Percentiles rank a stretch among this genome's conserved stretches.
phyloP scores from a whole-genome alignment of 805 yeast species.

The Saccharomycopsis fermentans region DNA sequence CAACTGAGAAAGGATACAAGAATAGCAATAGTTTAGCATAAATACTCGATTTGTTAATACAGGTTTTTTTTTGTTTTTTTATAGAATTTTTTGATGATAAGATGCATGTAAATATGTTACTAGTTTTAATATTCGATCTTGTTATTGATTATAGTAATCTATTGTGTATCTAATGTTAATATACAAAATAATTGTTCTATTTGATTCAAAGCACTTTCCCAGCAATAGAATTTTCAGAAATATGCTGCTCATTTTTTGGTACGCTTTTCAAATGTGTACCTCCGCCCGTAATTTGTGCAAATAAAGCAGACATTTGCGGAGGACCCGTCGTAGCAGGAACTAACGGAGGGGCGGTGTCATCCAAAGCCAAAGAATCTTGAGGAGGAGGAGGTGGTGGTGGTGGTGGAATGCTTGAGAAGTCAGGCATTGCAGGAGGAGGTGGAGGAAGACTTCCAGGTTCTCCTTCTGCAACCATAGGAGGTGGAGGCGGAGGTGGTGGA shows the following conservation, averaged over 20 bases:
- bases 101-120: no score
- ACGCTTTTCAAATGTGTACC: slow-evolving; percentile 46
- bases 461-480: slow-evolving; percentile 4
- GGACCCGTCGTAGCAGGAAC: slow-evolving; percentile 26
- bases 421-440: slow-evolving; percentile 2
- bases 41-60: no score
- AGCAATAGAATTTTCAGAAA: slow-evolving; percentile 36
- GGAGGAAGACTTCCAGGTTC: slow-evolving; percentile 7
- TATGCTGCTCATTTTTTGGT: slow-evolving; percentile 35
- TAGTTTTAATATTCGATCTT: no score
- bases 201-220: slow-evolving; percentile 35
- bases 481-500: slow-evolving; percentile 12
- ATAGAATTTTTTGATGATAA: no score
- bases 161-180: not conserved
- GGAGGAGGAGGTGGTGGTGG: slow-evolving; percentile 23
- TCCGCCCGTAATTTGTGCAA: slow-evolving; percentile 42
- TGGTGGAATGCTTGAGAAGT: slow-evolving; percentile 1
- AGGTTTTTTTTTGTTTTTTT: no score
- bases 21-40: no score
- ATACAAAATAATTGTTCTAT: not conserved
- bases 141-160: no score
- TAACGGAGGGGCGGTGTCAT: not conserved
- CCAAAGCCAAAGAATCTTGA: slow-evolving; percentile 20
- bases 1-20: not conserved
- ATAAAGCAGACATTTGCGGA: slow-evolving; percentile 35